Conservation (phyloP, 2,329 filamentous ascomycete genomes). For the Curvularia spicifera region DNA sequence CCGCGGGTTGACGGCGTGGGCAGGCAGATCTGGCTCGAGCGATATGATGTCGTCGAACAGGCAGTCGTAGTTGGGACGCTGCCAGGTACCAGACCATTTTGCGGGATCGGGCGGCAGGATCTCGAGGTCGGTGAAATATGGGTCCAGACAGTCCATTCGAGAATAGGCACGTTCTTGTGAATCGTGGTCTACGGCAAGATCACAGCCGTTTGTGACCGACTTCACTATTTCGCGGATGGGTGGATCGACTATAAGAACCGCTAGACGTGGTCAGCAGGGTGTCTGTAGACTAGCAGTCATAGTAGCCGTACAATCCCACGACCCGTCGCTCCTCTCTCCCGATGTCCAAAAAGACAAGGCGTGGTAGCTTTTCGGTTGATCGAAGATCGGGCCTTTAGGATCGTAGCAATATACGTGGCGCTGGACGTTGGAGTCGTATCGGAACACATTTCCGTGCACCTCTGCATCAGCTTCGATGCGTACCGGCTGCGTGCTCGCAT, state of each 20-base stretch:
- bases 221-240: background rate
- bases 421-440: slow-evolving; percentile 14
- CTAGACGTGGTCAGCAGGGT: background rate
- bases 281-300: background rate
- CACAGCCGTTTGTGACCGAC: background rate
- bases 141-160: slow-evolving; percentile 5
- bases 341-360: slow-evolving; percentile 18
- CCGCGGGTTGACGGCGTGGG: background rate
- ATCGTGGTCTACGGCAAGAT: background rate
- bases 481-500: slow-evolving; percentile 11
- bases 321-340: slow-evolving; percentile 4
- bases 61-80: slow-evolving; percentile 1
- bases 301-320: slow-evolving; percentile 9
- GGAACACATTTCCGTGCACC: slow-evolving; percentile 1
- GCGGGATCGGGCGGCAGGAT: background rate
- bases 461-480: slow-evolving; percentile 10
- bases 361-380: slow-evolving; percentile 18
- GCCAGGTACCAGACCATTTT: background rate
- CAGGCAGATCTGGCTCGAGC: background rate
- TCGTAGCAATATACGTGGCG: slow-evolving; percentile 16
- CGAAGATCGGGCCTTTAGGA: slow-evolving; percentile 10
- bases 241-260: slow-evolving; percentile 2
- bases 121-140: slow-evolving; percentile 3
- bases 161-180: slow-evolving; percentile 4
- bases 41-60: slow-evolving; percentile 7